A percentile compares a stretch with the other conserved stretches of the same genome.
These are phyloP conservation scores for Neoboletus subvelutipes DNA, from an alignment of 768 basidiomycete genomes.

Conservation along the genomic window DNA sequence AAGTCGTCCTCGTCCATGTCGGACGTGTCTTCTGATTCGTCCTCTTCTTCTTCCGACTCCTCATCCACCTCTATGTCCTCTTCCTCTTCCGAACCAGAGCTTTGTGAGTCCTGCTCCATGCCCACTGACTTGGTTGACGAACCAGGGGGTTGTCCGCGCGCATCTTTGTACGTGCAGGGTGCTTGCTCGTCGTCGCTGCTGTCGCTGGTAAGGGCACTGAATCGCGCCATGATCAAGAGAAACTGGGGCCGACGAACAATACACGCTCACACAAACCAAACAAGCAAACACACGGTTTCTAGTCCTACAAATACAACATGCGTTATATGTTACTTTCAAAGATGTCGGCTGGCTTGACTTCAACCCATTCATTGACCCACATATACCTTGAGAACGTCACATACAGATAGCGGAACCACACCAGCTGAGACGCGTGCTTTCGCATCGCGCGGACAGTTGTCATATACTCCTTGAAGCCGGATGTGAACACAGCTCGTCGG, in stretches of 20 bases:
- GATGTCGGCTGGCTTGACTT: constrained; percentile 33
- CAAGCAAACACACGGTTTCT: constrained; percentile 23
- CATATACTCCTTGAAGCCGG: constrained; percentile 55
- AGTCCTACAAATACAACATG: background rate
- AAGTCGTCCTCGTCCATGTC: constrained; percentile 55
- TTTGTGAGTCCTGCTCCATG: constrained; percentile 33
- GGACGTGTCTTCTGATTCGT: constrained; percentile 41
- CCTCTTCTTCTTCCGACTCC: constrained; percentile 39
- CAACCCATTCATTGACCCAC: constrained; percentile 88
- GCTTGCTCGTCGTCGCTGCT: constrained; percentile 52
- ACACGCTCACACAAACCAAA: constrained; percentile 26
- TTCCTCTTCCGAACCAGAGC: constrained; percentile 30
- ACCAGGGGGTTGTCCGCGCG: constrained; percentile 10
- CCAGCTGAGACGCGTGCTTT: constrained; percentile 71
- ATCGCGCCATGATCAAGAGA: constrained; percentile 55
- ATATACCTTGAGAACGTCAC: constrained; percentile 80
- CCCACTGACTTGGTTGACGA: constrained; percentile 26
- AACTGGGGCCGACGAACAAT: constrained; percentile 20
- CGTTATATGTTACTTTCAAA: background rate
- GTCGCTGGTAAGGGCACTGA: constrained; percentile 63
- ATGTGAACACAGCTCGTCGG: constrained; percentile 45
- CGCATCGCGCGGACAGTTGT: constrained; percentile 66
- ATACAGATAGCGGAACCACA: constrained; percentile 90
- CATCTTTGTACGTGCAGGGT: constrained; percentile 31
- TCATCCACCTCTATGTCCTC: constrained; percentile 31